Conservation (phyloP, 768 basidiomycete species). For the Boletus rubescentipes region DNA sequence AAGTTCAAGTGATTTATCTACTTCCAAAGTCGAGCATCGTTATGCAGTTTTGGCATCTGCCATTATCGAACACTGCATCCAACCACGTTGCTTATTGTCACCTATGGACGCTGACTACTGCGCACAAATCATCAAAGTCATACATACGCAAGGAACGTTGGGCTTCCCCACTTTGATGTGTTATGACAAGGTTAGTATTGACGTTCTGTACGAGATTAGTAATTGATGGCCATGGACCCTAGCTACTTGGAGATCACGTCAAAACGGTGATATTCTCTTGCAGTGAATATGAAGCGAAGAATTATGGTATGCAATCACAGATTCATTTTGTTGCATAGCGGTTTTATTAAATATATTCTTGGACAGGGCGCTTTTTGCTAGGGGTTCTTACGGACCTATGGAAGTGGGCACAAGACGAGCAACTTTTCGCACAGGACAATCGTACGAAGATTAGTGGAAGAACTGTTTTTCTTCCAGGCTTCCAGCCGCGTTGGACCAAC, state of each 20-base stretch:
- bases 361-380: constrained; percentile 78
- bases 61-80: constrained; percentile 88
- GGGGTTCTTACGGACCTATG: constrained; percentile 76
- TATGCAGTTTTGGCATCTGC: constrained; percentile 53
- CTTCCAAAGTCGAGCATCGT: constrained; percentile 31
- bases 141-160: constrained; percentile 87
- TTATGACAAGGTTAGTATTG: constrained; percentile 68
- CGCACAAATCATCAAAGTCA: constrained; percentile 82
- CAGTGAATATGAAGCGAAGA: constrained; percentile 94
- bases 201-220: not conserved
- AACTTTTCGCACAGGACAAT: constrained; percentile 69
- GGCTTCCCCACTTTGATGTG: constrained; percentile 84
- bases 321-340: not conserved
- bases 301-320: constrained; percentile 64
- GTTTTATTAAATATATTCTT: not conserved
- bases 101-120: constrained; percentile 97
- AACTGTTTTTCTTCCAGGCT: constrained; percentile 63
- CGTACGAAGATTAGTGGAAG: constrained; percentile 63
- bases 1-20: constrained; percentile 7
- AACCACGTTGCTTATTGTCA: constrained; percentile 89
- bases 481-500: constrained; percentile 53
- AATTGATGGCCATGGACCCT: constrained; percentile 1
- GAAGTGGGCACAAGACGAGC: constrained; percentile 79
- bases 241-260: constrained; percentile 86
- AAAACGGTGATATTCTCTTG: constrained; percentile 87